Base-by-base conservation (phyloP, 1,139 yeast species). In the Sugiyamaella paludigena region DNA sequence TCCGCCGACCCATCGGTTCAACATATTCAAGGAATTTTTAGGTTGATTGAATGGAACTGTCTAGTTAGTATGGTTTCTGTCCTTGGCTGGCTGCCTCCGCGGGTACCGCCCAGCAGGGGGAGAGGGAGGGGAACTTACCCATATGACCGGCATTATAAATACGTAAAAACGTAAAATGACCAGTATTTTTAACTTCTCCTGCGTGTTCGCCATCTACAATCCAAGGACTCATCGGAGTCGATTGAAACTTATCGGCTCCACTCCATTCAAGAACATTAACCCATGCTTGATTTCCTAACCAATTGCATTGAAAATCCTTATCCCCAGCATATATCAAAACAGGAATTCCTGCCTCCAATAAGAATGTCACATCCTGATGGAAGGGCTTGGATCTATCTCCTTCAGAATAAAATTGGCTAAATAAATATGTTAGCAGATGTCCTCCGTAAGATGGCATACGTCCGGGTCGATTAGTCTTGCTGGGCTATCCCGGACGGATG, bases 221-320 rank as follows among this genome's bases (percentile, higher is more conserved):
- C 53, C 55, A 58, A 28, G 77, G 77, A 39, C 67, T 67, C 37
- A 61, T 52, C 27, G 62, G 57, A 32, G 64, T 59, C 31, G 58
- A 47, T 50, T 63, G 64, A 56, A 70, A 65, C 50, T 61, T 59
- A 40, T 65, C 65, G 45, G 68, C 67, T 13, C 72, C 71, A 24
- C 60, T 53, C 88, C 92, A 86, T 53, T 80, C 81, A 60, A 87
- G 75, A 53, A 70, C 75, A 61, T 84, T 76, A 33, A 87, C 72
- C 94, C 95, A 85, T 4, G 84, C 91, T 63, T 78, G 78, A 70
- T 86, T 87, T 50, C 95, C 95, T 59, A 87, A 76, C 95, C 95
- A 87, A 71, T 87, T 87, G 71, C 96, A 87, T 59, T 87, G 87
- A 67, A 80, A 87, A 68, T 87, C 95, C 69, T 85, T 85, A 68